Base-by-base conservation (phyloP, 495 filamentous ascomycete genomes). In the Neurospora hispaniola region DNA sequence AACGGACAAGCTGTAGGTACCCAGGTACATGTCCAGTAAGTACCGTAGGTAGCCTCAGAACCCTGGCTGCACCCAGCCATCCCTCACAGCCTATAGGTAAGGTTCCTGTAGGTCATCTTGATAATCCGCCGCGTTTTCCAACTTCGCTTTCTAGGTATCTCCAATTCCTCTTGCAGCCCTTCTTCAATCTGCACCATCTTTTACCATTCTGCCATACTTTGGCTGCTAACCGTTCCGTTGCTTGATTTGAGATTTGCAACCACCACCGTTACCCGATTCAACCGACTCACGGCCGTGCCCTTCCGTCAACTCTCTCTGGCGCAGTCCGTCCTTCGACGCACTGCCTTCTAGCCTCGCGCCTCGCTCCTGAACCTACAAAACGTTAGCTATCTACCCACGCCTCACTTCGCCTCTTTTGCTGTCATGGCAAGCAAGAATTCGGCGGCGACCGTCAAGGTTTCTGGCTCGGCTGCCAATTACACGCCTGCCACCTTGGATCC, bases 391-490 rank as follows among this genome's bases (percentile, higher is more conserved):
- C 7, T 18, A 35, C 27, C 12, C 27, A 66, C 54, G 23, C 27
- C 12, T 62, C 6, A 14, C 54, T 16, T 66, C 27, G 14, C 27
- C 5, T 38, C 20, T 62, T 62, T 62, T 62, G 71, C 70, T 71
- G 78, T 70, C 68, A 85, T 85, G 82, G 74, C 82, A 46, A 79
- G 68, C 77, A 83, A 86, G 35, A 77, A 79, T 23, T 80, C 84
- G 6, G 80, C 84, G 23, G 85, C 85, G 1, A 84, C 86, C 2
- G 85, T 86, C 72, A 86, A 85, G 78, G 84, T 89, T 54, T 85
- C 87, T 11, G 72, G 82, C 18, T 83, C 85, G 42, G 85, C 83
- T 3, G 79, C 85, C 1, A 81, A 78, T 71, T 88, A 88, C 78
- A 83, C 84, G 20, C 78, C 84, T 66, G 83, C 83, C 16, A 88